Evolutionary conservation across 495 filamentous ascomycete genomes (phyloP), one percentile per base, ranked within the genome.

Genomic region (Coniosporium apollinis): DNA sequence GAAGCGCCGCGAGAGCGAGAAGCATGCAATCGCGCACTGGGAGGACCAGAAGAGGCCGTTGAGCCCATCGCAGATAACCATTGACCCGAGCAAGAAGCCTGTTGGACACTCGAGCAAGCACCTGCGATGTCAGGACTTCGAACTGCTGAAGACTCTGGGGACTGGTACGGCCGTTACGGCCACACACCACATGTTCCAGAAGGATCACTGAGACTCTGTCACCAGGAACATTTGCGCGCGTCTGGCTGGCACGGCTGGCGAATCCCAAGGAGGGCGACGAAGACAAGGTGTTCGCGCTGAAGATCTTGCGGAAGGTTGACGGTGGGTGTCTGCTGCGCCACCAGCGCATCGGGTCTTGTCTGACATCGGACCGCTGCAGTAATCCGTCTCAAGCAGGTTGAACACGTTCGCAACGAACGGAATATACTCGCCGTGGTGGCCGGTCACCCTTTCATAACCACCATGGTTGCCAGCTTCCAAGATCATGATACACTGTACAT

Each of bases 401-500:
- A 94, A 60, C 89, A 96, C 64, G 85, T 94, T 39, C 79, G 82
- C 45, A 89, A 93, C 55, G 89, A 97, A 61, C 76, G 89, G 22
- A 72, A 72, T 43, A 79, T 91, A 13, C 74, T 97, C 4, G 73
- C 79, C 41, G 79, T 82, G 37, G 87, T 94, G 20, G 71, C 82
- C 31, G 85, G 84, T 14, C 82, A 94, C 54, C 89, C 89, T 22
- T 94, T 96, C 57, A 93, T 96, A 49, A 94, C 86, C 39, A 80
- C 72, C n/a, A 66, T 94, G 46, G 64, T 89, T 24, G 79, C 79
- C 22, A 85, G 82, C 38, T 97, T 94, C 56, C 82, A 86, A 34
- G 85, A 94, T 52, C 66, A 69, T 37, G 82, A 89, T 49, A 82
- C 74, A 42, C 61, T 96, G 32, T 94, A 97, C 49, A 83, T 97